Evolutionary conservation across 768 basidiomycete species (phyloP).

Genomic region (Russula dissimulans): DNA sequence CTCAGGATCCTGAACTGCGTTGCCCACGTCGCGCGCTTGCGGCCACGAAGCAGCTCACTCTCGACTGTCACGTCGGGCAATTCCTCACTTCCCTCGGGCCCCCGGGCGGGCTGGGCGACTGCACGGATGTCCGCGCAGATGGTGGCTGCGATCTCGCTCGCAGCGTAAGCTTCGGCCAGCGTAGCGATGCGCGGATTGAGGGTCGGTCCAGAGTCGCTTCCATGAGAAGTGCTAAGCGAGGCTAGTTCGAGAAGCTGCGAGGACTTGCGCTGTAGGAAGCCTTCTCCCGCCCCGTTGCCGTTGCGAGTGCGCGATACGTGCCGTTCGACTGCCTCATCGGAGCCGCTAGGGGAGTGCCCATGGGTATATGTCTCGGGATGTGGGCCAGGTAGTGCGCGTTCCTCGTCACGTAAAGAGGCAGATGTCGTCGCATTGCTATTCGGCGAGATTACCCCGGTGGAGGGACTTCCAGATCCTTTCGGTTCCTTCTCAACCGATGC

Average conservation of each 20-base stretch:
- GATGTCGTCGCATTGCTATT: constrained; percentile 26
- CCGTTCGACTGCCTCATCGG: constrained; percentile 43
- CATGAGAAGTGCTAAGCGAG: constrained; percentile 26
- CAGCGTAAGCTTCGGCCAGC: constrained; percentile 65
- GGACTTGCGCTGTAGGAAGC: constrained; percentile 60
- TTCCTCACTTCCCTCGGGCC: constrained; percentile 31
- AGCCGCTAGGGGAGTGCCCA: constrained; percentile 27
- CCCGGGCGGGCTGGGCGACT: constrained; percentile 27
- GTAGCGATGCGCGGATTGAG: constrained; percentile 52
- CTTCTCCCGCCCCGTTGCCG: constrained; percentile 29
- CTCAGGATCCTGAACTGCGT: constrained; percentile 94
- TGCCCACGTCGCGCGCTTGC: constrained; percentile 74
- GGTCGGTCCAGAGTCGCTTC: constrained; percentile 25
- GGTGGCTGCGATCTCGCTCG: constrained; percentile 53
- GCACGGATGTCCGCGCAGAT: constrained; percentile 56
- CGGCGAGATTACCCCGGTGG: constrained; percentile 23
- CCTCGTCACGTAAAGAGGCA: constrained; percentile 54
- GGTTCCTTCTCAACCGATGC: constrained; percentile 36
- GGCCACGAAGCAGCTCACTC: constrained; percentile 55
- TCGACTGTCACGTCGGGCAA: constrained; percentile 63
- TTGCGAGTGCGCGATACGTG: constrained; percentile 37
- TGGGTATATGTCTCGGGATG: neutral
- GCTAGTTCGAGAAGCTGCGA: constrained; percentile 63
- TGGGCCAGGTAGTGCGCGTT: constrained; percentile 40
- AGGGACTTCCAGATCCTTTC: constrained; percentile 25